Base-by-base conservation (phyloP, 805 yeast genomes). In the Zygotorulaspora sp. region DNA sequence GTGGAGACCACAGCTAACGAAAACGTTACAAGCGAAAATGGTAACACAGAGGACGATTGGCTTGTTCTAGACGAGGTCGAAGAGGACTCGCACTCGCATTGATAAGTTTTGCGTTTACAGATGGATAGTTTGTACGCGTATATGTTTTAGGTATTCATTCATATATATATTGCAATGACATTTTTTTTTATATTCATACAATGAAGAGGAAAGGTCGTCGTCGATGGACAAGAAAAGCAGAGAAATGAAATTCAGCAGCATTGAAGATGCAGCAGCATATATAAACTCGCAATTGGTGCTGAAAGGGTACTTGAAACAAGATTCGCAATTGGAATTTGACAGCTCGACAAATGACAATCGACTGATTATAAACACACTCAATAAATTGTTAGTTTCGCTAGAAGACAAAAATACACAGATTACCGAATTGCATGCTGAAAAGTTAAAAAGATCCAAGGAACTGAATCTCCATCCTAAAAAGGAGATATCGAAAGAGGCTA, bases 1-100 rank as follows among this genome's bases (percentile, higher is more conserved):
- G 96, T 89, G 47, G 96, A 88, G 66, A 83, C 86, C 49, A 72
- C 71, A 41, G 70, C 75, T 44, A 80, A 75, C 54, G 65, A 67
- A 38, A 65, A 63, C 35, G 74, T 70, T 48, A 63, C 39, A 1
- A 13, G 25, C 5, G 64, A 57, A 67, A 67, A 43, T 17, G 30
- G 7, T n/a, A 34, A 38, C 12, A 38, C 36, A 7, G 56, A 56
- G 33, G 85, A 78, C 58, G 88, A 82, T 67, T 83, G 89, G 89
- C 78, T 83, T 55, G 89, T 83, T 45, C 75, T 82, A 55, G 71
- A 48, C 43, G 47, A 58, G 17, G 47, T 46, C 30, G 54, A 53
- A 28, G 47, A 40, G 8, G 46, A 42, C 26, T 46, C 32, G 13
- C 34, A 15, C 16, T 16, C 25, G 6, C 18, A 35, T 23, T 22